Evolutionary conservation across 2,329 filamentous ascomycete species (phyloP).

Genomic region (Tolypocladium endophyticum): DNA sequence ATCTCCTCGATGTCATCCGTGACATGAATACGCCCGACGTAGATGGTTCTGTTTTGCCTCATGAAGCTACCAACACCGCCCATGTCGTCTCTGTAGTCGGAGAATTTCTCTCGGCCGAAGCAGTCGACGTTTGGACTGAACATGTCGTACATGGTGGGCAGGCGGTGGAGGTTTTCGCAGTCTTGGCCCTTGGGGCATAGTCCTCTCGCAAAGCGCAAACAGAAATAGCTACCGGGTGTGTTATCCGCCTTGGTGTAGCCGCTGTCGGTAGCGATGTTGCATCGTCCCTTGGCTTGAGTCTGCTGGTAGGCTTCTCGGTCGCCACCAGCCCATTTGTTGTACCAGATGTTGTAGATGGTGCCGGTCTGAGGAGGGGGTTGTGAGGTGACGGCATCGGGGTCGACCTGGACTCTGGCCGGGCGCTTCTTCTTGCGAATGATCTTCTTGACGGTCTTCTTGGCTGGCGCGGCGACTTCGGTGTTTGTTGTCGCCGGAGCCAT

Average conservation of each 20-base stretch:
- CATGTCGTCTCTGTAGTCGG: slow-evolving; percentile 95
- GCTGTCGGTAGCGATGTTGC: slow-evolving; percentile 71
- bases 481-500: slow-evolving; percentile 25
- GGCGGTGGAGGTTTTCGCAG: slow-evolving; percentile 85
- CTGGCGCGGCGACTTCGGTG: slow-evolving; percentile 34
- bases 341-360: slow-evolving; percentile 84
- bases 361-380: slow-evolving; percentile 88
- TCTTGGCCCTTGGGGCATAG: slow-evolving; percentile 78
- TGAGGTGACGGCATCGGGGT: slow-evolving; percentile 69
- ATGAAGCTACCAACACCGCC: slow-evolving; percentile 90
- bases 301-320: slow-evolving; percentile 88
- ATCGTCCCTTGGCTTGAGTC: slow-evolving; percentile 76
- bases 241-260: slow-evolving; percentile 73
- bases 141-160: slow-evolving; percentile 78
- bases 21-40: slow-evolving; percentile 88
- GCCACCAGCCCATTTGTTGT: slow-evolving; percentile 96
- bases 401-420: slow-evolving; percentile 83
- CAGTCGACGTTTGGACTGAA: slow-evolving; percentile 93
- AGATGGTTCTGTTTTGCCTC: slow-evolving; percentile 87
- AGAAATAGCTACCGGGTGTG: slow-evolving; percentile 77
- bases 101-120: slow-evolving; percentile 79
- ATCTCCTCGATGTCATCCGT: slow-evolving; percentile 96
- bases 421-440: slow-evolving; percentile 85
- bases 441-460: slow-evolving; percentile 65
- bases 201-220: slow-evolving; percentile 81